These are phyloP conservation scores for Leccinum pachyderme DNA, from an alignment of 1,284 basidiomycete genomes.

Conservation along the genomic window DNA sequence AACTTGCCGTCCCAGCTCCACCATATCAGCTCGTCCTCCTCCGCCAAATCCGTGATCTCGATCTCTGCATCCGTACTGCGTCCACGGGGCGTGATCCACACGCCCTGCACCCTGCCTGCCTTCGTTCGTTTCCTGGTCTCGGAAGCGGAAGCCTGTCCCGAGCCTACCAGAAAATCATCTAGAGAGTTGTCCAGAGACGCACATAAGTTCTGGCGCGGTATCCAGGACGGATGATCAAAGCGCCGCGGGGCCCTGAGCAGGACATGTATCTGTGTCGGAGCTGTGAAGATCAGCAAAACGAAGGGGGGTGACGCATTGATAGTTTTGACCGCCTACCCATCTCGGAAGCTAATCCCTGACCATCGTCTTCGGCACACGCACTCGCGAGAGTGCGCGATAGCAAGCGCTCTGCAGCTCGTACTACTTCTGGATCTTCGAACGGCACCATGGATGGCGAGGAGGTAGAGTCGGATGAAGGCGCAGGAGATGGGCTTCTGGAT, in stretches of 20 bases:
- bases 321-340: slow-evolving; percentile 44
- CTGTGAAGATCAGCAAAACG: slow-evolving; percentile 24
- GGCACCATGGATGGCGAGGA: slow-evolving; percentile 13
- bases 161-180: slow-evolving; percentile 37
- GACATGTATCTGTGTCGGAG: slow-evolving; percentile 68
- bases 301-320: background rate
- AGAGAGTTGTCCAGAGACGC: slow-evolving; percentile 42
- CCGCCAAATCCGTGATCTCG: slow-evolving; percentile 23
- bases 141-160: slow-evolving; percentile 10
- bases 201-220: slow-evolving; percentile 61
- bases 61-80: background rate
- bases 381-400: slow-evolving; percentile 60
- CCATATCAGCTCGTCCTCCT: slow-evolving; percentile 76
- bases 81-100: slow-evolving; percentile 48
- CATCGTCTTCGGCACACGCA: slow-evolving; percentile 52
- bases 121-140: slow-evolving; percentile 27
- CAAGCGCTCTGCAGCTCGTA: slow-evolving; percentile 56
- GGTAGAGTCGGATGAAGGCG: slow-evolving; percentile 8
- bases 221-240: slow-evolving; percentile 71
- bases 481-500: slow-evolving; percentile 30
- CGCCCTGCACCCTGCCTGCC: slow-evolving; percentile 51
- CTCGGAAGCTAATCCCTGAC: slow-evolving; percentile 55
- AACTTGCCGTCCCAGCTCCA: slow-evolving; percentile 77
- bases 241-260: slow-evolving; percentile 68
- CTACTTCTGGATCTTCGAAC: slow-evolving; percentile 47